Evolutionary conservation across 345 rosid species (phyloP).

Genomic region (Carallia brachiata): DNA sequence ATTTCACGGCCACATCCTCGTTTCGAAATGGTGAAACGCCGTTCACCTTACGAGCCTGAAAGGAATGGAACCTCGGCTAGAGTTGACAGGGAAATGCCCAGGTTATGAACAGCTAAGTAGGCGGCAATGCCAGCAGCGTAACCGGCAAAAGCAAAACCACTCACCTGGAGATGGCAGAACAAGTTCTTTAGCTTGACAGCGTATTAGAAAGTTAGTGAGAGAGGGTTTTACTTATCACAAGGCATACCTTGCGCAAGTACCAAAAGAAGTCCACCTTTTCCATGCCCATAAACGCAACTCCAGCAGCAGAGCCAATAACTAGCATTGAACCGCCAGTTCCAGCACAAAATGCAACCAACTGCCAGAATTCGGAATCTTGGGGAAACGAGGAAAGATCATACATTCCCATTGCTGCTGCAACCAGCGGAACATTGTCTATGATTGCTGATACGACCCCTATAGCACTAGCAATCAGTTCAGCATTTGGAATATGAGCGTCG

Average conservation of each 20-base stretch:
- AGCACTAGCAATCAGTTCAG: conserved; percentile 78
- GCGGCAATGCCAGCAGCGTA: conserved; percentile 37
- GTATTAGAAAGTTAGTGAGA: not conserved
- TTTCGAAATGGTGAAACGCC: conserved; percentile 28
- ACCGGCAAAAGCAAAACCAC: conserved; percentile 93
- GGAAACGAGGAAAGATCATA: conserved; percentile 83
- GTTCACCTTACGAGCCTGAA: conserved; percentile 47
- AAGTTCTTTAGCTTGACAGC: conserved; percentile 5
- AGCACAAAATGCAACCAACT: conserved; percentile 86
- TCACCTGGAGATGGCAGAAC: conserved; percentile 50
- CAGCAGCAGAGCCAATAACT: conserved; percentile 86
- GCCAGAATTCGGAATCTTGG: conserved; percentile 90
- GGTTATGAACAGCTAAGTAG: conserved; percentile 28
- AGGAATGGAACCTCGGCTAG: conserved; percentile 30
- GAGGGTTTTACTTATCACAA: conserved; percentile 34
- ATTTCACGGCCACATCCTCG: not conserved
- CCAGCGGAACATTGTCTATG: conserved; percentile 87
- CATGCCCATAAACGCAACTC: conserved; percentile 99
- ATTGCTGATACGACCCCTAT: conserved; percentile 84
- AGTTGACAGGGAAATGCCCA: conserved; percentile 23
- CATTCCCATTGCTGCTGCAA: conserved; percentile 98
- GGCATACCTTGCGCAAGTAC: conserved; percentile 78
- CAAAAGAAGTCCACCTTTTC: conserved; percentile 96
- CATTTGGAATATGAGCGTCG: conserved; percentile 68
- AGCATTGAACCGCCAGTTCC: conserved; percentile 83